Percentiles rank a stretch among this genome's conserved stretches.
phyloP scores from a whole-genome alignment of 768 basidiomycete species.

The Austroboletus festivus region DNA sequence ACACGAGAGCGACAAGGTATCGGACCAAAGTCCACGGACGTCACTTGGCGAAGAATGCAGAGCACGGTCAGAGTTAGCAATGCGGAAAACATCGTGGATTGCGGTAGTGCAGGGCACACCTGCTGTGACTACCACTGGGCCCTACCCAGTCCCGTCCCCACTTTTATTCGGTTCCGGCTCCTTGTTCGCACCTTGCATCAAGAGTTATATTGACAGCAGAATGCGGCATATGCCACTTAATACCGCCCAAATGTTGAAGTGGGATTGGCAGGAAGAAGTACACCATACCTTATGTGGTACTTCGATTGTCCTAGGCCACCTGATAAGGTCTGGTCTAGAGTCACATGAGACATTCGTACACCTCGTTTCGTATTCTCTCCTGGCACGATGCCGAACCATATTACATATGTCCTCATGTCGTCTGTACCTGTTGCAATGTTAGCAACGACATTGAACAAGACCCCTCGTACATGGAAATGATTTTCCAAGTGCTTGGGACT shows the following conservation, averaged over 20 bases:
- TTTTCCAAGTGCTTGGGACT: no score
- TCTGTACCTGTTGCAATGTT: no score
- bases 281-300: no score
- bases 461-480: no score
- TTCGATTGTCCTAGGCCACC: no score
- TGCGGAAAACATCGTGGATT: neutral
- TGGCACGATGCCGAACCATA: no score
- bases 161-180: neutral
- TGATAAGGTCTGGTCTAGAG: no score
- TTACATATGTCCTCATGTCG: no score
- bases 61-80: neutral
- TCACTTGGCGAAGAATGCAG: neutral
- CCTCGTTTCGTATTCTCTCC: no score
- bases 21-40: neutral
- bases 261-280: no score
- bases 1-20: conserved; percentile 34
- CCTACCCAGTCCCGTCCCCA: neutral
- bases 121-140: neutral
- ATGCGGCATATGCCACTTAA: neutral
- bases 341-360: no score
- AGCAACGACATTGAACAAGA: no score
- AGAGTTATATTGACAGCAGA: neutral
- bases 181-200: neutral
- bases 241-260: neutral
- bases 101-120: neutral